A percentile compares a stretch with the other conserved stretches of the same genome.
These are phyloP conservation scores for Dovyalis caffra DNA, from an alignment of 345 rosid genomes.

Conservation along the genomic window DNA sequence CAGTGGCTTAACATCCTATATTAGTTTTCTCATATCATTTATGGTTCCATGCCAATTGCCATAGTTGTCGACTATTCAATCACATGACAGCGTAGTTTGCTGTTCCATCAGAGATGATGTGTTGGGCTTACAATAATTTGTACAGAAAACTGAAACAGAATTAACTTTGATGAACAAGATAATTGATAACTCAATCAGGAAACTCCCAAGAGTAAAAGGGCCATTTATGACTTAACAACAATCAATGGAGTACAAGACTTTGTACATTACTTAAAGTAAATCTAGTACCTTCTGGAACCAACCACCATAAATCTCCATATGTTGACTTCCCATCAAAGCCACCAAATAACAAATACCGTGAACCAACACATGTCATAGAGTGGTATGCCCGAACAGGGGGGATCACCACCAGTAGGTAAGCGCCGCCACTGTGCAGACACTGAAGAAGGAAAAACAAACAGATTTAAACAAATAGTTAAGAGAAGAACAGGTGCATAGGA, in stretches of 20 bases:
- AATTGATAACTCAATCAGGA: background rate
- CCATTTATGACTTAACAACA: background rate
- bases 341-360: constrained; percentile 82
- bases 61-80: too few relatives aligned
- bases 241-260: background rate
- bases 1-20: background rate
- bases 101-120: too few relatives aligned
- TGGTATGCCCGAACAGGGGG: constrained; percentile 93
- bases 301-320: constrained; percentile 93
- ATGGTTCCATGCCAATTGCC: background rate
- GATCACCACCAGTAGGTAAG: constrained; percentile 59
- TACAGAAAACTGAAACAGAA: background rate
- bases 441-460: constrained; percentile 15
- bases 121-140: background rate
- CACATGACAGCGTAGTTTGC: too few relatives aligned
- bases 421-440: constrained; percentile 98
- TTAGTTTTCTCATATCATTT: background rate
- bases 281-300: constrained; percentile 84
- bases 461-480: constrained; percentile 1
- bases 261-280: background rate
- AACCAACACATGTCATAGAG: constrained; percentile 66
- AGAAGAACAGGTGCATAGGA: background rate
- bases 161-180: background rate
- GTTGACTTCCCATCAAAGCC: constrained; percentile 95
- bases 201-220: background rate